Base-by-base conservation (phyloP, 352 stramenopile genomes). In the Lagenidium sp. region DNA sequence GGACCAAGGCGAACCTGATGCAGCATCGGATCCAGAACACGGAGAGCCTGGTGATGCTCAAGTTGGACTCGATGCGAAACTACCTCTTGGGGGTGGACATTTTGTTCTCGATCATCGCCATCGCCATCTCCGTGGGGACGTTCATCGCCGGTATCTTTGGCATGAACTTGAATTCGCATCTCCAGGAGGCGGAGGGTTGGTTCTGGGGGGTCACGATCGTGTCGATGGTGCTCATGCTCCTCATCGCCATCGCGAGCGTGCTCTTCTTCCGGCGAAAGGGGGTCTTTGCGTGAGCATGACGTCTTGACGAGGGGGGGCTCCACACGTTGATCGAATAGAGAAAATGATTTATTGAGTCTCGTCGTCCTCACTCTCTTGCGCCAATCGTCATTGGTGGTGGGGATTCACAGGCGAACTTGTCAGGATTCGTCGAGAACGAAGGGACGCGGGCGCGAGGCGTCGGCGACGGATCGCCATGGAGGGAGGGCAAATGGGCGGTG, bases 1-100 rank as follows among this genome's bases (percentile, higher is more conserved):
- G 69, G 15, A 83, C 72, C 1, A 76, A 82, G 46, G 66, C 63
- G 3, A 63, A 52, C 21, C 41, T 90, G 24, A 66, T 90, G 54
- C 71, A 83, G 40, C 65, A 84, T 35, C 71, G 77, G 26, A 86
- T 89, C 38, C 63, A 71, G 21, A 89, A 85, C 44, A 85, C 77
- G 6, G 77, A 89, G 55, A 86, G 66, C 34, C 47, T 89, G 26
- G 74, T 89, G 20, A 86, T 72, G 61, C 54, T 89, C 32, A 79
- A 80, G 44, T 53, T 89, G 19, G 76, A 89, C 46, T 75, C 72
- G 31, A 82, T 83, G 56, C 70, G 76, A 58, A 89, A 89, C 46
- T 84, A 85, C 47, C 47, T 89, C 47, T 65, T 88, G 4, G 67
- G 68, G 15, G 63, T 84, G 36, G 69, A 89, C 50, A 63, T 85